Percentiles rank a stretch among this genome's conserved stretches.
These are phyloP conservation scores for Cyberlindnera euphorbiiphila DNA, from an alignment of 805 yeast species.

Conservation along the genomic window DNA sequence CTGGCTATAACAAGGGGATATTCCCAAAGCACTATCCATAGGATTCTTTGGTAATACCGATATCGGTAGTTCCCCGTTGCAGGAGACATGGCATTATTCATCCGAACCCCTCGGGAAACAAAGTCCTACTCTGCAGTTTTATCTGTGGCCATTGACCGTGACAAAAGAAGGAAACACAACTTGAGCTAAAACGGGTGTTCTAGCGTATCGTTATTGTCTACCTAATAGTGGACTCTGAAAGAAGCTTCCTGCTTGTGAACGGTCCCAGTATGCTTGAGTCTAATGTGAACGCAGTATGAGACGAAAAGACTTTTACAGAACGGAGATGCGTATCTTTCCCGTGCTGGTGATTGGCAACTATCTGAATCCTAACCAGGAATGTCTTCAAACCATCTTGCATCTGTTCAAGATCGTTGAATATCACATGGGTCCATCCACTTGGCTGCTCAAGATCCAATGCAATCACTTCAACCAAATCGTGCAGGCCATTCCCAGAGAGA, in stretches of 20 bases:
- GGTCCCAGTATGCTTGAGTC: slow-evolving; percentile 24
- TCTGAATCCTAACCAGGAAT: slow-evolving; percentile 56
- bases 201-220: no score
- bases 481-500: slow-evolving; percentile 74
- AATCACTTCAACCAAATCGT: slow-evolving; percentile 68
- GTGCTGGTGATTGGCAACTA: slow-evolving; percentile 81
- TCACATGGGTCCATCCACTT: slow-evolving; percentile 72
- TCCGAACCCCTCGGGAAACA: no score
- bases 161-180: no score
- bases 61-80: no score
- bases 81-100: no score
- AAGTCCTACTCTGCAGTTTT: no score
- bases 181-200: no score
- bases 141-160: no score
- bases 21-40: no score
- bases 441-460: slow-evolving; percentile 59
- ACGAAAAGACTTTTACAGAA: slow-evolving; percentile 59
- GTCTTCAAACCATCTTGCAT: slow-evolving; percentile 57
- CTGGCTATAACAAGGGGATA: no score
- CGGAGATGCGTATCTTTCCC: slow-evolving; percentile 95
- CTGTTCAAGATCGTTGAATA: slow-evolving; percentile 34
- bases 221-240: slow-evolving; percentile 23
- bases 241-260: slow-evolving; percentile 24
- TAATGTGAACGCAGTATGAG: slow-evolving; percentile 29
- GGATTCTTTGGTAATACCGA: no score